Conservation (phyloP, 352 stramenopile species). For the Phytophthora pistaciae region DNA sequence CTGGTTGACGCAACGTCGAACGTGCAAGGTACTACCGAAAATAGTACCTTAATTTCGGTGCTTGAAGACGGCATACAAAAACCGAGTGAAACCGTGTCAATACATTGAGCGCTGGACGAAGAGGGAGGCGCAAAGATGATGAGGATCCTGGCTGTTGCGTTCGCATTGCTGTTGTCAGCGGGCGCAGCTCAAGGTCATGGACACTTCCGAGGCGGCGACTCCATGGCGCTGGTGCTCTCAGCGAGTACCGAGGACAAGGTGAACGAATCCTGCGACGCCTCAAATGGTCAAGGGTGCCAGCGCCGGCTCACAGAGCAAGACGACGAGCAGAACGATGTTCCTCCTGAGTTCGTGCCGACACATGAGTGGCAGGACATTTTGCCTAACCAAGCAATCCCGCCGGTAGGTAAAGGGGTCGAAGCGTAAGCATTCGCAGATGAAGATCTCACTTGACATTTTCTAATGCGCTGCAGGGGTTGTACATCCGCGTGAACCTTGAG, state of each 20-base stretch:
- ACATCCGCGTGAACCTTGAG: slow-evolving; percentile 66
- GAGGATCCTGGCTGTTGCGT: neutral
- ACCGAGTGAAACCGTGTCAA: neutral
- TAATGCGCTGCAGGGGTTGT: slow-evolving; percentile 44
- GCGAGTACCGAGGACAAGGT: slow-evolving; percentile 11
- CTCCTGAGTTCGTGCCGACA: slow-evolving; percentile 72
- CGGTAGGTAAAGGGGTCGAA: too few relatives aligned
- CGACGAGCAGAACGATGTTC: slow-evolving; percentile 1
- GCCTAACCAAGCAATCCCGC: slow-evolving; percentile 57
- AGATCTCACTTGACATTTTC: neutral
- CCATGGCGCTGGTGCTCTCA: slow-evolving; percentile 32
- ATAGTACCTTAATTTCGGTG: neutral
- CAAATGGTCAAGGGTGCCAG: slow-evolving; percentile 23
- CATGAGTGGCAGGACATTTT: slow-evolving; percentile 69
- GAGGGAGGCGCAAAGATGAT: slow-evolving; percentile 10
- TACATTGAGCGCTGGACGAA: neutral
- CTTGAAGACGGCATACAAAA: slow-evolving; percentile 3
- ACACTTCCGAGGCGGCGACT: slow-evolving; percentile 16
- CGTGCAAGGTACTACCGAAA: neutral
- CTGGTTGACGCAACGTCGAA: slow-evolving; percentile 34
- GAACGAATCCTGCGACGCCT: slow-evolving; percentile 18
- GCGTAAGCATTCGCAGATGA: neutral
- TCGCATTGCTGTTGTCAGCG: slow-evolving; percentile 1
- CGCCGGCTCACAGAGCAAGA: slow-evolving; percentile 14
- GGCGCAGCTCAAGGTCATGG: neutral